A percentile compares a stretch with the other conserved stretches of the same genome.
Conservation (phyloP, 805 yeast species). For the Barnettozyma siamensis region DNA sequence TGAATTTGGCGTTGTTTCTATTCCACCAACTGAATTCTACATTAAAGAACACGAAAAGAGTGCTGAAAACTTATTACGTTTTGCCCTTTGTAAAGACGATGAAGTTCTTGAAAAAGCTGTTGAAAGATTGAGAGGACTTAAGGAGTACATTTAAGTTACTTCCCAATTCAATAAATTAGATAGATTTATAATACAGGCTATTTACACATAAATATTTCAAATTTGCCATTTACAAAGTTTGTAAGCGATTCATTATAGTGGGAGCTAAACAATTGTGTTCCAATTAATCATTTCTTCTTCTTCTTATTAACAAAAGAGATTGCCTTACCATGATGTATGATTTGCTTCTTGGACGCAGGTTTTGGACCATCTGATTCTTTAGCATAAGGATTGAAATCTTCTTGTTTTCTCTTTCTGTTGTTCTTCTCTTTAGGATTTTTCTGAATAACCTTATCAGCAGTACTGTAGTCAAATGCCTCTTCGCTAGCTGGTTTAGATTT, state of each 20-base stretch:
- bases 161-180: too few species aligned
- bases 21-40: slow-evolving; percentile 96
- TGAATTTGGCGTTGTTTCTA: slow-evolving; percentile 91
- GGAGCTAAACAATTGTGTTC: too few species aligned
- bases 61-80: slow-evolving; percentile 81
- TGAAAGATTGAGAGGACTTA: slow-evolving; percentile 61
- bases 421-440: slow-evolving; percentile 12
- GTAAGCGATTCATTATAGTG: too few species aligned
- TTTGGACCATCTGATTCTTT: slow-evolving; percentile 45
- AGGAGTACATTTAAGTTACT: slow-evolving; percentile 54
- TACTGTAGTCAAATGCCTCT: slow-evolving; percentile 37
- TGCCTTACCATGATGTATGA: slow-evolving; percentile 18
- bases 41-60: slow-evolving; percentile 62
- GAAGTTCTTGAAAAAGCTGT: slow-evolving; percentile 76
- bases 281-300: slow-evolving; percentile 10
- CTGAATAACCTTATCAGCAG: slow-evolving; percentile 37
- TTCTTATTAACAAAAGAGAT: slow-evolving; percentile 19
- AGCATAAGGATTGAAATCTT: slow-evolving; percentile 54
- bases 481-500: slow-evolving; percentile 3
- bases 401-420: slow-evolving; percentile 32
- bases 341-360: slow-evolving; percentile 39
- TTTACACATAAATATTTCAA: too few species aligned
- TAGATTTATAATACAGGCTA: neutral
- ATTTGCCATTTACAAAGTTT: too few species aligned
- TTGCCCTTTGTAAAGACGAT: slow-evolving; percentile 96